Conservation (phyloP, 2,329 filamentous ascomycete species). For the Diaporthe citri region DNA sequence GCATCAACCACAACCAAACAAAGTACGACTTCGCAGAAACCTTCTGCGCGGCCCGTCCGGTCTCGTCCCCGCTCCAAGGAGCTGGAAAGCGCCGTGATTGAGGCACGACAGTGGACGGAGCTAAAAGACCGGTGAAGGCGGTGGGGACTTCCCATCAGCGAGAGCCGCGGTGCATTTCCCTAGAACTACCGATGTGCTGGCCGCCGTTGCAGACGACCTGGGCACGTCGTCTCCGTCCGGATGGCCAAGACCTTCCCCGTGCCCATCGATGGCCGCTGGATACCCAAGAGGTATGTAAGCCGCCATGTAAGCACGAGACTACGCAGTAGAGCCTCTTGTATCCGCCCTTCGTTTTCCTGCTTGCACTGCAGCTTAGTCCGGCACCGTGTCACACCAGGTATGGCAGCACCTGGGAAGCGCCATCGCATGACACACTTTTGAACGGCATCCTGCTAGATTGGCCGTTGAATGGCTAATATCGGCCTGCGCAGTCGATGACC, state of each 20-base stretch:
- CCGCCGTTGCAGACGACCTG: slow-evolving; percentile 29
- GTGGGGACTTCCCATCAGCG: slow-evolving; percentile 27
- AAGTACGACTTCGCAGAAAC: not conserved
- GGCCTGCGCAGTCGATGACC: slow-evolving; percentile 10
- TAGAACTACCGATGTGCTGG: slow-evolving; percentile 22
- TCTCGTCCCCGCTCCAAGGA: slow-evolving; percentile 29
- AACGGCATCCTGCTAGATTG: slow-evolving; percentile 27
- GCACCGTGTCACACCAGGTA: slow-evolving; percentile 18
- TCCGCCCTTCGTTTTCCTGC: slow-evolving; percentile 20
- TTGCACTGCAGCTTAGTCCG: slow-evolving; percentile 27
- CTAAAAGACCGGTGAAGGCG: slow-evolving; percentile 38
- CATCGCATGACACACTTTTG: slow-evolving; percentile 17
- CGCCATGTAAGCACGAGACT: slow-evolving; percentile 36
- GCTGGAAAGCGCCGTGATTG: slow-evolving; percentile 27
- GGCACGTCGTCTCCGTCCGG: slow-evolving; percentile 7
- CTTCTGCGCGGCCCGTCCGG: slow-evolving; percentile 21
- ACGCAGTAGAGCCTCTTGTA: slow-evolving; percentile 23
- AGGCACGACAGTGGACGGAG: slow-evolving; percentile 35
- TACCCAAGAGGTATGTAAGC: slow-evolving; percentile 16
- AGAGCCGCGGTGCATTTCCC: slow-evolving; percentile 24
- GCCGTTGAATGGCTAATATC: slow-evolving; percentile 12
- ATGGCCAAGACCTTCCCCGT: slow-evolving; percentile 19
- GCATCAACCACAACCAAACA: slow-evolving; percentile 29
- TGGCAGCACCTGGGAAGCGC: slow-evolving; percentile 11
- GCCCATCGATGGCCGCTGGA: slow-evolving; percentile 19